Evolutionary conservation across 805 yeast species (phyloP), one percentile per base, ranked within the genome.

Genomic region (Zygoascus flipseniorum): DNA sequence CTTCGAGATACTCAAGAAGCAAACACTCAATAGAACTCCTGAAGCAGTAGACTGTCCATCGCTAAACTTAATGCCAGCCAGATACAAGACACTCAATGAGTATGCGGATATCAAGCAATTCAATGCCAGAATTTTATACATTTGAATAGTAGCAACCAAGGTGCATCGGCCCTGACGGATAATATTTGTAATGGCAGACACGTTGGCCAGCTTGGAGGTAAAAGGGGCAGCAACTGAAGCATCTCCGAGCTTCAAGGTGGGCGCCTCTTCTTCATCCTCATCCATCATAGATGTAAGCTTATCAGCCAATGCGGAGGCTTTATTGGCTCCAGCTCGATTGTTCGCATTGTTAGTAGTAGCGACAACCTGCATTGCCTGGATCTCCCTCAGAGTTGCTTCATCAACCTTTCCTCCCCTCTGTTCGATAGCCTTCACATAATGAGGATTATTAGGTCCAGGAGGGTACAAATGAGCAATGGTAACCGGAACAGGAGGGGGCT

Each of bases 221-320:
- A 93, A 89, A 47, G 99, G 99, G 35, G 99, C 99, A 52, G 99
- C 99, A 64, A 95, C 97, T 23, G 97, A 90, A 13, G 99, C 99
- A 72, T 93, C 99, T 63, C 99, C 99, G 53, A 93, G 76, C 70
- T 93, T 93, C 73, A 93, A 79, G 47, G 85, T 81, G 54, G 99
- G 99, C 0, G 95, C 95, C 61, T 92, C 97, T 32, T 68, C 76
- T 48, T 79, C 84, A n/a, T 80, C 88, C 49, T 76, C 74, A 60
- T 82, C 85, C 52, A 69, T 70, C 60, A 71, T 72, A 58, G 75
- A 73, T 73, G 86, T 74, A 62, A 86, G 73, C 59, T 80, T 76
- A 58, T 85, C 92, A 35, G 92, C 88, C 52, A 81, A 59, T 31
- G 75, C 69, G 47, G 76, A 69, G 16, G 75, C 74, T 58, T 66